A percentile compares a stretch with the other conserved stretches of the same genome.
These are phyloP conservation scores for Daldinia sp. DNA, from an alignment of 2,329 filamentous ascomycete genomes.

Conservation along the genomic window DNA sequence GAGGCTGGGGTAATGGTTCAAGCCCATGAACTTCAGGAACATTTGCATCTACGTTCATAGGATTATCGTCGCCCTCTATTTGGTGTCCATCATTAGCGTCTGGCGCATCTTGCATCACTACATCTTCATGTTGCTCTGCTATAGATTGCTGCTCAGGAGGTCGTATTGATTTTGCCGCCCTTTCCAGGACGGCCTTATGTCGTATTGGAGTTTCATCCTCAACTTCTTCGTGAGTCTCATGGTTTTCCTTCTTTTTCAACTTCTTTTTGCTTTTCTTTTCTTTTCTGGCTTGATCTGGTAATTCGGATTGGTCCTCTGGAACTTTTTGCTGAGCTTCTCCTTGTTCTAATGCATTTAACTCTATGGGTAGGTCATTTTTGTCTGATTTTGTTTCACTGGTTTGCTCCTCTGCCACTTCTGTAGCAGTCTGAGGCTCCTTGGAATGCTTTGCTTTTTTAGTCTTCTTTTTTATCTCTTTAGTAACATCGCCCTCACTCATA, in stretches of 20 bases:
- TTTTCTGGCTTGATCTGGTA: conserved; percentile 41
- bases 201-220: conserved; percentile 48
- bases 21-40: conserved; percentile 73
- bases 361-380: conserved; percentile 15
- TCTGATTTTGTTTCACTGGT: background rate
- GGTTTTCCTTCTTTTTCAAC: conserved; percentile 44
- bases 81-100: conserved; percentile 34
- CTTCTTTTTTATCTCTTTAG: conserved; percentile 49
- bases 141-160: conserved; percentile 56
- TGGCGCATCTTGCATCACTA: conserved; percentile 50
- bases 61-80: conserved; percentile 39
- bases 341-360: conserved; percentile 41
- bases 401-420: background rate
- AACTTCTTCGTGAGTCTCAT: conserved; percentile 23
- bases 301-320: conserved; percentile 14
- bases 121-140: conserved; percentile 48
- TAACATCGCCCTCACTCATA: conserved; percentile 49
- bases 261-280: conserved; percentile 46
- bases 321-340: conserved; percentile 17
- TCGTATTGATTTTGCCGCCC: conserved; percentile 67
- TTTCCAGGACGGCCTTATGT: conserved; percentile 66
- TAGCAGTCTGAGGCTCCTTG: conserved; percentile 52
- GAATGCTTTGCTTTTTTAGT: conserved; percentile 53
- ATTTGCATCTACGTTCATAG: conserved; percentile 37
- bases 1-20: conserved; percentile 84